Conservation (phyloP, 78 protist genomes). For the Neovahlkampfia damariscottae region DNA sequence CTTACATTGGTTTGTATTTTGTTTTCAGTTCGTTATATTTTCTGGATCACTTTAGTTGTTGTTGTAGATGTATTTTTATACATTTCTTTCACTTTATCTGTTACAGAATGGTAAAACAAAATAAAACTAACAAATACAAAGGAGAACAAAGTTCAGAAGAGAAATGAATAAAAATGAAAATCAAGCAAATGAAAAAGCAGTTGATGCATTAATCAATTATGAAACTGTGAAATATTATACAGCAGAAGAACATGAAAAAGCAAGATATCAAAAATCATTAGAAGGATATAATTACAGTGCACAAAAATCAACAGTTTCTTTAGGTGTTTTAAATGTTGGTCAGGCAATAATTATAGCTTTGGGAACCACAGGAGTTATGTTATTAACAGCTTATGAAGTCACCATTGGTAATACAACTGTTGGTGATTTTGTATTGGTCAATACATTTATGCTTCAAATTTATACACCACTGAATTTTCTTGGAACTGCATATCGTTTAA, state of each 20-base stretch:
- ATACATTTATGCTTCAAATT: conserved; percentile 67
- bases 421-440: conserved; percentile 65
- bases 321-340: conserved; percentile 62
- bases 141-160: conserved; percentile 25
- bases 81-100: conserved; percentile 51
- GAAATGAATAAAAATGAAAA: conserved; percentile 36
- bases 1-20: conserved; percentile 51
- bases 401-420: conserved; percentile 40
- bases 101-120: conserved; percentile 72
- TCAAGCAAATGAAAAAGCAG: conserved; percentile 7
- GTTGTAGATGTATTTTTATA: conserved; percentile 40
- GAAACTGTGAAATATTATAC: conserved; percentile 70
- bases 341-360: conserved; percentile 53
- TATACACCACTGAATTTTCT: conserved; percentile 68
- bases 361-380: conserved; percentile 55
- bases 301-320: conserved; percentile 20
- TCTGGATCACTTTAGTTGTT: conserved; percentile 15
- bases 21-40: conserved; percentile 20
- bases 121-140: too few species aligned
- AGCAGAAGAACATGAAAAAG: conserved; percentile 41
- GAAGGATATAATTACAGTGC: conserved; percentile 43
- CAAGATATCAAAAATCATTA: neutral
- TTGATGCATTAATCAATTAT: conserved; percentile 56
- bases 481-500: conserved; percentile 76
- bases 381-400: conserved; percentile 42